Percentiles rank a stretch among this genome's conserved stretches.
These are phyloP conservation scores for Oldenlandia corymbosa DNA, from an alignment of 257 asterid genomes.

Conservation along the genomic window DNA sequence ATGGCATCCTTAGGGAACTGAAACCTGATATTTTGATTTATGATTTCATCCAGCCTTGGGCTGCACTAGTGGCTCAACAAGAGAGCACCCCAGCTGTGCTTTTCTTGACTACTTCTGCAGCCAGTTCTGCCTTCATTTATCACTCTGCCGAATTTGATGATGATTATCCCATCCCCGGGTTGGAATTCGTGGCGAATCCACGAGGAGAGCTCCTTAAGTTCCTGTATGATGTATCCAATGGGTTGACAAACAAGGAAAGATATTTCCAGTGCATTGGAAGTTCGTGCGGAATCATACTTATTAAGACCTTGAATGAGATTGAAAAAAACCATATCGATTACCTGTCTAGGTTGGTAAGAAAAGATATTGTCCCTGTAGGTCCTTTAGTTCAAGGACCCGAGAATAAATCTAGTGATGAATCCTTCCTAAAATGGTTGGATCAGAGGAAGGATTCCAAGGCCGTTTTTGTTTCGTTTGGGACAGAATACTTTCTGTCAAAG, in stretches of 20 bases:
- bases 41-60: constrained; percentile 19
- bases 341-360: background rate
- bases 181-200: background rate
- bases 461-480: background rate
- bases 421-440: background rate
- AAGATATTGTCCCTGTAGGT: constrained; percentile 7
- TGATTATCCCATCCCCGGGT: constrained; percentile 7
- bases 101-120: constrained; percentile 6
- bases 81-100: constrained; percentile 10
- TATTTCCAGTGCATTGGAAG: constrained; percentile 1
- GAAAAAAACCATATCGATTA: constrained; percentile 8
- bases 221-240: constrained; percentile 12
- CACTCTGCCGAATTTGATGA: background rate
- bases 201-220: background rate
- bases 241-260: constrained; percentile 13
- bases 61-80: constrained; percentile 8
- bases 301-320: constrained; percentile 11
- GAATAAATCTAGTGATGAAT: background rate
- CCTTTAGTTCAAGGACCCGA: background rate
- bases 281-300: constrained; percentile 2
- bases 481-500: constrained; percentile 4
- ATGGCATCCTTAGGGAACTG: constrained; percentile 2
- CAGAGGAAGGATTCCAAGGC: background rate
- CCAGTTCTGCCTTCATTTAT: constrained; percentile 8
- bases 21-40: constrained; percentile 16